A percentile compares a stretch with the other conserved stretches of the same genome.
Evolutionary conservation across 371 early-diverging fungal genomes (phyloP).

Genomic region (Syncephalastrum sp.): DNA sequence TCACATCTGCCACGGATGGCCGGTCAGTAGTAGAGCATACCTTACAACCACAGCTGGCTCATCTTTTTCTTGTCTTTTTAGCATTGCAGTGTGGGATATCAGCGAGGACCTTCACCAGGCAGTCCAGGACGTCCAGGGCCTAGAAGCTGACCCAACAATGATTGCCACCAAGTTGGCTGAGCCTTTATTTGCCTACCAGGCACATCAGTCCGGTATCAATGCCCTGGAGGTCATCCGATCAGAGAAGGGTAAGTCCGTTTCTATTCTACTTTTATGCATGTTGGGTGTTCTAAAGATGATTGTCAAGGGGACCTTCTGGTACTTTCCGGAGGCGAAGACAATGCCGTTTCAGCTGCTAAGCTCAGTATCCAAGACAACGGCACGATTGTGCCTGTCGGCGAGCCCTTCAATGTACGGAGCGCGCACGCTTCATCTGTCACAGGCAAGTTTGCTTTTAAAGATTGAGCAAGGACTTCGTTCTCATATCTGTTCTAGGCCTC

Average conservation of each 20-base stretch:
- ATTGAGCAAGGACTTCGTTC: too few species aligned
- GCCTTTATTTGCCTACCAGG: conserved; percentile 34
- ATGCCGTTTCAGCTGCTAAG: conserved; percentile 46
- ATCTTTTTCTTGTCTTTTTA: conserved; percentile 4
- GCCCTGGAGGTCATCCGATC: conserved; percentile 30
- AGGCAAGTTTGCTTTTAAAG: conserved; percentile 26
- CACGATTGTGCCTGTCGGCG: conserved; percentile 8
- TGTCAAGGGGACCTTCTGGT: conserved; percentile 21
- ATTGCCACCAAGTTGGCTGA: conserved; percentile 28
- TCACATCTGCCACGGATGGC: conserved; percentile 63
- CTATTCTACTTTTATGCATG: not conserved
- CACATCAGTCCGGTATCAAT: conserved; percentile 61
- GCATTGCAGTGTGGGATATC: conserved; percentile 57
- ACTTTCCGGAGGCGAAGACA: conserved; percentile 64
- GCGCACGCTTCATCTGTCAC: conserved; percentile 62
- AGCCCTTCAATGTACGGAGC: conserved; percentile 31
- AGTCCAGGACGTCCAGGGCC: conserved; percentile 11
- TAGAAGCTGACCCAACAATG: conserved; percentile 32
- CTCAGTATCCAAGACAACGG: conserved; percentile 6
- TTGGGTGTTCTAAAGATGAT: not conserved
- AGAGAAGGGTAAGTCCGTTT: conserved; percentile 17
- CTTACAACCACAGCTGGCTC: not conserved
- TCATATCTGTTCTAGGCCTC: conserved; percentile 29
- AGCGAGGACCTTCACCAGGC: conserved; percentile 26
- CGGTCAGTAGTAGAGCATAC: conserved; percentile 9